Evolutionary conservation across 495 filamentous ascomycete genomes (phyloP).

Genomic region (Letharia columbiana): DNA sequence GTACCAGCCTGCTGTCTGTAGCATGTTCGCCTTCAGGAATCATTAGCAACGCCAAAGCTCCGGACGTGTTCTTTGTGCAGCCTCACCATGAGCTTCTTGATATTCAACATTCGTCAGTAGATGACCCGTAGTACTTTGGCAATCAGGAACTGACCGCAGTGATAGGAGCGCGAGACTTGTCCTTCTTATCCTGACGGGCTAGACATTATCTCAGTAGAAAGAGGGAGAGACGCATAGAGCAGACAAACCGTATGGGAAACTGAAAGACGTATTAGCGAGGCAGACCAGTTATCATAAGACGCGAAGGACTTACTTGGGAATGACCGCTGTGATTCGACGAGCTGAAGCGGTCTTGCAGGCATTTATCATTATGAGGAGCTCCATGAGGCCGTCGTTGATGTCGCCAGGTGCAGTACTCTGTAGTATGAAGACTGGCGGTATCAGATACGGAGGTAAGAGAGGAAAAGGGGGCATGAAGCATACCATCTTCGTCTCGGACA

Average conservation of each 20-base stretch:
- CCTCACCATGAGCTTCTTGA: slow-evolving; percentile 2
- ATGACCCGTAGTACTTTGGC: not conserved
- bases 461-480: not conserved
- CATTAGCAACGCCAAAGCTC: slow-evolving; percentile 61
- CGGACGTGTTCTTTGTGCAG: not conserved
- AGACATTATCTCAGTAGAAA: not conserved
- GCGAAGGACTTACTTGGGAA: slow-evolving; percentile 27
- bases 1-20: slow-evolving; percentile 74
- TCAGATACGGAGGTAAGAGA: not conserved
- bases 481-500: slow-evolving; percentile 6
- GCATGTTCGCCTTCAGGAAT: slow-evolving; percentile 84
- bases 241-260: not conserved
- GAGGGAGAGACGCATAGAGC: not conserved
- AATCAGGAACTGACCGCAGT: not conserved
- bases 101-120: not conserved
- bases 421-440: slow-evolving; percentile 45
- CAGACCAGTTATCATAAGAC: not conserved
- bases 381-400: slow-evolving; percentile 98
- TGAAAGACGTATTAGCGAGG: not conserved
- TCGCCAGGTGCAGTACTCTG: slow-evolving; percentile 93
- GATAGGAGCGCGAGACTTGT: slow-evolving; percentile 80
- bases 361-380: slow-evolving; percentile 97
- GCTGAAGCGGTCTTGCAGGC: slow-evolving; percentile 97
- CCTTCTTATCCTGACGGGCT: slow-evolving; percentile 91
- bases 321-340: slow-evolving; percentile 80